Conservation (phyloP, 1,139 yeast species). For the Lodderomyces elongisporus region DNA sequence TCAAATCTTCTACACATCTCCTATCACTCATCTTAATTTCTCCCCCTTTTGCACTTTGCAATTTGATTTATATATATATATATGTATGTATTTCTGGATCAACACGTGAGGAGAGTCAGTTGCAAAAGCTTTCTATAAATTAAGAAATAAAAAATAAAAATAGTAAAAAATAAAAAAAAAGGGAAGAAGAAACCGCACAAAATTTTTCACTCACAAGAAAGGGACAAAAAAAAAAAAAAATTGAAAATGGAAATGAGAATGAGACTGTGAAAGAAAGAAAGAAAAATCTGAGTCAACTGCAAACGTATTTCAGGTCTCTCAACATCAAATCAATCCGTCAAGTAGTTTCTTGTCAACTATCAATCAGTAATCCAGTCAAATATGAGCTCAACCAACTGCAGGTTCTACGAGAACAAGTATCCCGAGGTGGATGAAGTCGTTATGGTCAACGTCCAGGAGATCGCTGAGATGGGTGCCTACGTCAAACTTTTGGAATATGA, state of each 20-base stretch:
- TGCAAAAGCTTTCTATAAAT: no score
- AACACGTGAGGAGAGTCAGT: no score
- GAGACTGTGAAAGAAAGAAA: background rate
- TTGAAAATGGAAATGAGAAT: background rate
- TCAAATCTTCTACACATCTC: no score
- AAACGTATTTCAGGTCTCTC: no score
- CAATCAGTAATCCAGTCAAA: background rate
- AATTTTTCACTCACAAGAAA: background rate
- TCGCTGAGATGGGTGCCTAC: constrained; percentile 97
- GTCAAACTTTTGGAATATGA: constrained; percentile 94
- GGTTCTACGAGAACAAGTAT: constrained; percentile 96
- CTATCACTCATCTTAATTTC: no score
- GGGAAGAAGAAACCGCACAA: background rate
- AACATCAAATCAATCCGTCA: background rate
- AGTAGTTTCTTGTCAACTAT: background rate
- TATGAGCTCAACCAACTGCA: constrained; percentile 87
- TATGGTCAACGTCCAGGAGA: constrained; percentile 97
- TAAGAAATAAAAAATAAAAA: no score
- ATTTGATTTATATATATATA: no score
- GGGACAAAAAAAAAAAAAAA: background rate
- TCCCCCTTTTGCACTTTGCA: no score
- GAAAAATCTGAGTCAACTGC: no score
- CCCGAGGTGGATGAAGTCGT: constrained; percentile 99
- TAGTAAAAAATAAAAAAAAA: no score
- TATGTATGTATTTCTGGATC: no score